phyloP scores from a whole-genome alignment of 2,329 filamentous ascomycete genomes.

The Microsporum canis region DNA sequence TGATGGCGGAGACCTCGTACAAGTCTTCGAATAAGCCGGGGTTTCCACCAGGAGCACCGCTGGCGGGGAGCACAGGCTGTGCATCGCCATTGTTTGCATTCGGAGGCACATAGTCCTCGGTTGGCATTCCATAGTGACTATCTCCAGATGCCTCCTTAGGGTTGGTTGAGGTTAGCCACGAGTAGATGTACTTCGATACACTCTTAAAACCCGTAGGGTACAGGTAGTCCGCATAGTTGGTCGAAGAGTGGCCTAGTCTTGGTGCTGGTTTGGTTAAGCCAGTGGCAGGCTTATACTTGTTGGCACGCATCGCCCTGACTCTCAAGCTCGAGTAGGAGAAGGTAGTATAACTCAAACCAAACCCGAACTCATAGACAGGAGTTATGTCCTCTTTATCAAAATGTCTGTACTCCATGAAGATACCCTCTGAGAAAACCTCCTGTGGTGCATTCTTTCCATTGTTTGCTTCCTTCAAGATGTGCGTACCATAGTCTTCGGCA shows the following conservation, averaged over 20 bases:
- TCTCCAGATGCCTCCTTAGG: conserved; percentile 42
- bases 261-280: conserved; percentile 46
- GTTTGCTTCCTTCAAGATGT: conserved; percentile 48
- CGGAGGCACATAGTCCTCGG: conserved; percentile 40
- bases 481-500: conserved; percentile 44
- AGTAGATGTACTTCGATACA: conserved; percentile 50
- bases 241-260: conserved; percentile 39
- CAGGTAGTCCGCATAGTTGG: conserved; percentile 41
- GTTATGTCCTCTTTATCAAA: conserved; percentile 42
- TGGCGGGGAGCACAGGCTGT: conserved; percentile 46
- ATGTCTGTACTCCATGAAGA: conserved; percentile 46
- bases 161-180: conserved; percentile 51
- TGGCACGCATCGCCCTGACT: conserved; percentile 34
- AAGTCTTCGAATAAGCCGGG: conserved; percentile 42
- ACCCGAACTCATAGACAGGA: conserved; percentile 51
- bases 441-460: conserved; percentile 47
- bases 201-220: conserved; percentile 44
- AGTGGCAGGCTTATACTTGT: conserved; percentile 42
- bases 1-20: conserved; percentile 38
- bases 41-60: conserved; percentile 51
- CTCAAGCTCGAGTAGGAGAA: conserved; percentile 47
- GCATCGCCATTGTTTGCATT: conserved; percentile 42
- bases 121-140: conserved; percentile 43
- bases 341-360: conserved; percentile 48
- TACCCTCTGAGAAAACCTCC: conserved; percentile 48